Evolutionary conservation across 176 grass and related monocot genomes (phyloP), one percentile per base, ranked within the genome.

Genomic region (Eremochloa ophiuroides): DNA sequence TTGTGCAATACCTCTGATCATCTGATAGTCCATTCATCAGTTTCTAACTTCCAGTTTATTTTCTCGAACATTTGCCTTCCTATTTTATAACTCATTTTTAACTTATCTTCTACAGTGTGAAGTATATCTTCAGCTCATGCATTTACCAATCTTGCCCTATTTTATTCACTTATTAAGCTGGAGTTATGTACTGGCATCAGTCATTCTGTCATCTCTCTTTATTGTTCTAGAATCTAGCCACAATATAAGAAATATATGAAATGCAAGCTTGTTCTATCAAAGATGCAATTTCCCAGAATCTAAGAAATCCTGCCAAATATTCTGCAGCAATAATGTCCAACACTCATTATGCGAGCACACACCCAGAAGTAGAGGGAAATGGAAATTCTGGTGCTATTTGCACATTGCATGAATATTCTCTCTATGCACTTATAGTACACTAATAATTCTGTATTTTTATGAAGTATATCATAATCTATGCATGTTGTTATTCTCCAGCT

Each of bases 221-320:
- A 63, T 7, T 73, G 26, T 68, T 76, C 46, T 20, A 51, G n/a
- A 25, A 6, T 64, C 38, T 47, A 78, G 29, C 17, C 7, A 10
- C 25, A 47, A 37, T 8, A 51, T 55, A 41, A 31, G 18, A 31
- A 59, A 59, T n/a, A 78, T 62, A 34, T 61, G 38, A 61, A 68
- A 4, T 77, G 27, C 23, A n/a, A 48, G 6, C 66, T 85, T 62
- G 23, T 43, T 66, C 41, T 23, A 33, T 47, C 64, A 61, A 48
- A 30, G 6, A 47, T 74, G 26, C 3, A 66, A 8, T 73, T 69
- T 65, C 39, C 12, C 29, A 38, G 18, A 35, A 77, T 83, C 23
- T 82, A 78, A 58, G 37, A 79, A 80, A 47, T 39, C 39, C 59
- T 60, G 43, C 11, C 25, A 79, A 66, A 4, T 29, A 28, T 82